Conservation (phyloP, 805 yeast species). For the Komagataella ulmi region DNA sequence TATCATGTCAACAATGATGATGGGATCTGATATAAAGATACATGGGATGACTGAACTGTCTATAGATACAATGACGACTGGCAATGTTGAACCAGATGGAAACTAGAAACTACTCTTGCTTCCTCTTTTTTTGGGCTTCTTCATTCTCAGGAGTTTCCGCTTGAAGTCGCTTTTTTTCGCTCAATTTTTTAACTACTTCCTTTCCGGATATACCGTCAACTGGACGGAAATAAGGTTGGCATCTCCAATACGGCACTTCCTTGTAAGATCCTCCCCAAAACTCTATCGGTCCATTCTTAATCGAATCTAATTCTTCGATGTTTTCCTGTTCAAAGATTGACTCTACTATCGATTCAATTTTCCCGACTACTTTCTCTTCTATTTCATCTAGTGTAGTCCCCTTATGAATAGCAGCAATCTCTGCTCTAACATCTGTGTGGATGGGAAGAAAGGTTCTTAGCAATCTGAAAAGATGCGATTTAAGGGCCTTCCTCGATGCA, state of each 20-base stretch:
- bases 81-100: not conserved
- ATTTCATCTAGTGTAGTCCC: constrained; percentile 29
- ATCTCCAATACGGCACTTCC: constrained; percentile 86
- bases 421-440: constrained; percentile 68
- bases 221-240: constrained; percentile 89
- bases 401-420: constrained; percentile 41
- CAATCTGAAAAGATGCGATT: constrained; percentile 83
- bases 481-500: constrained; percentile 76
- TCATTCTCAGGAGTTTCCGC: not conserved
- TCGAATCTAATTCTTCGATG: constrained; percentile 41
- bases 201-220: constrained; percentile 66
- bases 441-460: constrained; percentile 66
- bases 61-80: not conserved
- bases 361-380: constrained; percentile 31
- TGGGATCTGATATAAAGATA: not conserved
- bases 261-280: constrained; percentile 76
- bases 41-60: not conserved
- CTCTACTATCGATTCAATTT: constrained; percentile 56
- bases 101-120: not conserved
- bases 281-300: constrained; percentile 36
- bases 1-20: too few relatives aligned
- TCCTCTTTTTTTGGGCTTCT: not conserved
- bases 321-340: constrained; percentile 38
- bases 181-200: constrained; percentile 14
- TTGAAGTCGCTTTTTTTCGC: constrained; percentile 4